Evolutionary conservation across 768 basidiomycete species (phyloP), one percentile per base, ranked within the genome.

Genomic region (Cubamyces lactineus): DNA sequence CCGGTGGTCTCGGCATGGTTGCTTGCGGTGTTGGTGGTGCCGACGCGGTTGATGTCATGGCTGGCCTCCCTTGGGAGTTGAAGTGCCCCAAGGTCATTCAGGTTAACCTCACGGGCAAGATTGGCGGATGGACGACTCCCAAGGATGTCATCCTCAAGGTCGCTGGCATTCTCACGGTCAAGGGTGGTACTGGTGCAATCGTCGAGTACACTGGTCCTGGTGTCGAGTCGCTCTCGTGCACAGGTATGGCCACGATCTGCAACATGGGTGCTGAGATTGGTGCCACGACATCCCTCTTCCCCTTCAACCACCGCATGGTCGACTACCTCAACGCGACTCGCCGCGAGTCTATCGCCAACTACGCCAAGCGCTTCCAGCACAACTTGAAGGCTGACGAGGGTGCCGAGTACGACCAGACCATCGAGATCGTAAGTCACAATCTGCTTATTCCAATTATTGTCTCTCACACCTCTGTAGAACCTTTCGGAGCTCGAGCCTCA

Each of bases 201-300:
- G 94, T 99, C 68, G 96, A 99, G 75, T 99, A 99, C 82, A 88
- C 82, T 68, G 96, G 96, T 66, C 77, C 94, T 71, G 96, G 96
- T 83, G 91, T 98, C 64, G 91, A 96, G 73, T 94, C 94, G 38
- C 85, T 99, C 63, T 97, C 95, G 50, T 94, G 91, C 85, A 99
- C 96, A 50, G 96, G 96, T 77, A 97, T 98, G 96, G 96, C 94
- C 54, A 98, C 96, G 21, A 96, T 99, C 71, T 98, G 96, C 78
- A 99, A 98, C 86, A 99, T 98, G 96, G 96, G 96, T 83, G 96
- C 96, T 69, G 96, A 99, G 78, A 98, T 98, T 71, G 96, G 96
- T 74, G 97, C 97, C 40, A 99, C 97, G 11, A 98, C 97, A 21
- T 98, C 96, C 17, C 78, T 98, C 69, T 99, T 99, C 93, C 97